phyloP scores from a whole-genome alignment of 805 yeast genomes.

The Schizosaccharomyces cryophilus region DNA sequence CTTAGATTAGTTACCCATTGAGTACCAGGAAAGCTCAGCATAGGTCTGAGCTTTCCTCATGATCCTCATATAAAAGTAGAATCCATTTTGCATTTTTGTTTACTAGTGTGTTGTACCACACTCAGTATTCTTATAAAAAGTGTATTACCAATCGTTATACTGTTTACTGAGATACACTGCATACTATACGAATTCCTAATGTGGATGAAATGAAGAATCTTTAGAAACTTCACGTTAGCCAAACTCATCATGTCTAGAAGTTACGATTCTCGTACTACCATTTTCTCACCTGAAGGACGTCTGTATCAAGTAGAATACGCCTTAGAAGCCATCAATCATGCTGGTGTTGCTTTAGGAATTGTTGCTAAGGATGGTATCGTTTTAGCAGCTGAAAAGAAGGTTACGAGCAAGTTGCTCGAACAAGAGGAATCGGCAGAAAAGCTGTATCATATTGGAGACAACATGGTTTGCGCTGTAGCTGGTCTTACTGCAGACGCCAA shows the following conservation, averaged over 20 bases:
- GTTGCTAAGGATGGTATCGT: constrained; percentile 71
- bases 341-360: constrained; percentile 63
- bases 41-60: too few species aligned
- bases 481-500: constrained; percentile 96
- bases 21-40: too few species aligned
- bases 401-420: constrained; percentile 74
- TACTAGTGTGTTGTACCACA: too few species aligned
- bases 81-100: too few species aligned
- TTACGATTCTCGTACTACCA: constrained; percentile 96
- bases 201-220: background rate
- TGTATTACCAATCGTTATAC: too few species aligned
- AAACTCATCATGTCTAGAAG: constrained; percentile 38
- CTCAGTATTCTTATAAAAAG: too few species aligned
- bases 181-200: background rate
- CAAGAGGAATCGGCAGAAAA: constrained; percentile 87
- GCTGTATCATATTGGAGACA: constrained; percentile 35
- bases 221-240: background rate
- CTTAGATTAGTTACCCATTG: too few species aligned
- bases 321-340: constrained; percentile 65
- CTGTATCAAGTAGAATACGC: constrained; percentile 93
- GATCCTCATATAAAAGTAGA: too few species aligned
- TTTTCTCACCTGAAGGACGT: constrained; percentile 96
- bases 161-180: too few species aligned
- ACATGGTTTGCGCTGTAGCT: constrained; percentile 80
- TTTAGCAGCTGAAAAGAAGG: constrained; percentile 88